A percentile compares a stretch with the other conserved stretches of the same genome.
phyloP scores from a whole-genome alignment of 2,329 filamentous ascomycete genomes.

The Diaporthe velutina region DNA sequence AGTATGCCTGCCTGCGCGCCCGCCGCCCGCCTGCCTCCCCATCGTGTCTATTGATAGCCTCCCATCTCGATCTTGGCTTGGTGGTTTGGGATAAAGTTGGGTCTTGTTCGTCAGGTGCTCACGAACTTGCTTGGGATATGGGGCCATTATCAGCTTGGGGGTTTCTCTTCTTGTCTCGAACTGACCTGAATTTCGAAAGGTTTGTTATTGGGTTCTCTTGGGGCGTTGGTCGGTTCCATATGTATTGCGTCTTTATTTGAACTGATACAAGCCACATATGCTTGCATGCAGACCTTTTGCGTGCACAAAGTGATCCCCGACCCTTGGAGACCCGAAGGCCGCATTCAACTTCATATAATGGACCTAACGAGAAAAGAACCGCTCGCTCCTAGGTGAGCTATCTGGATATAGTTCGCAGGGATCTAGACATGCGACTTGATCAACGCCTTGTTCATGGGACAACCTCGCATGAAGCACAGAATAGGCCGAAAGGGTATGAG shows the following conservation, averaged over 20 bases:
- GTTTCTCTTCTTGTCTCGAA: not conserved
- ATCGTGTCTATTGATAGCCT: conserved; percentile 6
- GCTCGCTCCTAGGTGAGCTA: not conserved
- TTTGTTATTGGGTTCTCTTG: not conserved
- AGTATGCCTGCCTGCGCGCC: too few species aligned
- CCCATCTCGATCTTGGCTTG: conserved; percentile 2
- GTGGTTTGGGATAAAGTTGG: conserved; percentile 23
- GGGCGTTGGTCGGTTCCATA: not conserved
- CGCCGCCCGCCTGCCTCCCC: too few species aligned
- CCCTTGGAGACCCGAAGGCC: too few species aligned
- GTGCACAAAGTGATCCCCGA: too few species aligned
- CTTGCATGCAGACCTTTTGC: not conserved
- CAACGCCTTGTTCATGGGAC: not conserved
- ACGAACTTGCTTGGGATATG: not conserved
- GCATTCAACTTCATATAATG: not conserved
- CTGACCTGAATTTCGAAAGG: not conserved
- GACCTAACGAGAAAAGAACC: too few species aligned
- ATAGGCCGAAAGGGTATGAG: not conserved
- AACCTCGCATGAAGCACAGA: not conserved
- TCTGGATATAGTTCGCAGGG: not conserved
- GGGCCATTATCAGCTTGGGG: not conserved
- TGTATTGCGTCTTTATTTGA: not conserved
- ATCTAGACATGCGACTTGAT: not conserved
- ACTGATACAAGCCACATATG: not conserved
- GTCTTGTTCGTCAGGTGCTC: conserved; percentile 13